These are phyloP conservation scores for Hypoxylon trugodes DNA, from an alignment of 495 filamentous ascomycete genomes.

Conservation along the genomic window DNA sequence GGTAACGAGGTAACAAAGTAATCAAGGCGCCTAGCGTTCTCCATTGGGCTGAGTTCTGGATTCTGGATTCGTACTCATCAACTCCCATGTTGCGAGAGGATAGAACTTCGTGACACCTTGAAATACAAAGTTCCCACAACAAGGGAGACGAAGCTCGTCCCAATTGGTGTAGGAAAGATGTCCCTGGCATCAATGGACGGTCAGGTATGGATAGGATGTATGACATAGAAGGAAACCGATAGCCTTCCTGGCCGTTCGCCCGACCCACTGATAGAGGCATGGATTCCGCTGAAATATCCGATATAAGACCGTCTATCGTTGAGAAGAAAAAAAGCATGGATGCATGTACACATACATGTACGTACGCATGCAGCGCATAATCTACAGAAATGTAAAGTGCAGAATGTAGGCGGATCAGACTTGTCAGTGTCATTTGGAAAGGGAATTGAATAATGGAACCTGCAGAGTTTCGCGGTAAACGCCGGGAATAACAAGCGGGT, in stretches of 20 bases:
- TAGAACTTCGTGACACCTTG: neutral
- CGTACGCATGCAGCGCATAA: constrained; percentile 15
- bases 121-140: neutral
- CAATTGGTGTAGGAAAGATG: constrained; percentile 7
- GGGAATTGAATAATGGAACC: constrained; percentile 14
- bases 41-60: constrained; percentile 4
- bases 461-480: constrained; percentile 24
- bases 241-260: constrained; percentile 32
- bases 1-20: neutral
- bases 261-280: constrained; percentile 18
- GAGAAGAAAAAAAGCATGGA: too few relatives aligned
- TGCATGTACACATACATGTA: constrained; percentile 19
- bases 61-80: neutral
- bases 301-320: constrained; percentile 28
- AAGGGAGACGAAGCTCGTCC: constrained; percentile 3
- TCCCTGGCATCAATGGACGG: constrained; percentile 20
- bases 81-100: neutral
- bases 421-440: constrained; percentile 20
- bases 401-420: constrained; percentile 25
- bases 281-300: constrained; percentile 23
- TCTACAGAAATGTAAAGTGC: constrained; percentile 21
- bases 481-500: constrained; percentile 28
- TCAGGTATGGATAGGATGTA: constrained; percentile 24
- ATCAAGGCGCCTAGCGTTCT: neutral
- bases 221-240: constrained; percentile 32